A percentile compares a stretch with the other conserved stretches of the same genome.
Evolutionary conservation across 208 protist genomes (phyloP).

Genomic region (Tritrichomonas foetus): DNA sequence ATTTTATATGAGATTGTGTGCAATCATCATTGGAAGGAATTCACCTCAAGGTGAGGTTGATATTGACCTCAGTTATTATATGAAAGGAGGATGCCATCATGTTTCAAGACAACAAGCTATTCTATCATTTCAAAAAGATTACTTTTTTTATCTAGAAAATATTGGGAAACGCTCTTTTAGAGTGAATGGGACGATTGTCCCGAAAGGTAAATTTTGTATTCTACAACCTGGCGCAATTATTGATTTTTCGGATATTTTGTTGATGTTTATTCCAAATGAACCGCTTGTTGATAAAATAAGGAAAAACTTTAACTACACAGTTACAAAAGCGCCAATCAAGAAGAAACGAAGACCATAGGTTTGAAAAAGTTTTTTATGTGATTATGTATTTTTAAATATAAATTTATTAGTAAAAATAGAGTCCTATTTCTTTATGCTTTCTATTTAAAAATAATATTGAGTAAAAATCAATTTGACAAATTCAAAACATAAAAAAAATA

Average conservation of each 20-base stretch:
- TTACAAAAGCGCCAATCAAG: no score
- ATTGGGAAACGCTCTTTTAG: background rate
- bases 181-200: background rate
- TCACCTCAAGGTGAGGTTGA: background rate
- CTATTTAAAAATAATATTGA: no score
- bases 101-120: background rate
- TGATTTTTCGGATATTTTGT: conserved; percentile 33
- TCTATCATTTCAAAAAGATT: background rate
- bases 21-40: background rate
- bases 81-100: background rate
- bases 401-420: no score
- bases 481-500: no score
- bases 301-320: no score
- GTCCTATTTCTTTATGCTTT: no score
- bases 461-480: no score
- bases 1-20: background rate
- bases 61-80: background rate
- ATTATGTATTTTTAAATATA: no score
- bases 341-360: no score
- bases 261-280: conserved; percentile 26
- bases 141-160: conserved; percentile 22
- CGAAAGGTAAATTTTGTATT: no score
- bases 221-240: background rate
- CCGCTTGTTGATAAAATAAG: background rate
- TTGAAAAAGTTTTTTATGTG: no score